Conservation (phyloP, 2,329 filamentous ascomycete species). For the Macrophomina tecta region DNA sequence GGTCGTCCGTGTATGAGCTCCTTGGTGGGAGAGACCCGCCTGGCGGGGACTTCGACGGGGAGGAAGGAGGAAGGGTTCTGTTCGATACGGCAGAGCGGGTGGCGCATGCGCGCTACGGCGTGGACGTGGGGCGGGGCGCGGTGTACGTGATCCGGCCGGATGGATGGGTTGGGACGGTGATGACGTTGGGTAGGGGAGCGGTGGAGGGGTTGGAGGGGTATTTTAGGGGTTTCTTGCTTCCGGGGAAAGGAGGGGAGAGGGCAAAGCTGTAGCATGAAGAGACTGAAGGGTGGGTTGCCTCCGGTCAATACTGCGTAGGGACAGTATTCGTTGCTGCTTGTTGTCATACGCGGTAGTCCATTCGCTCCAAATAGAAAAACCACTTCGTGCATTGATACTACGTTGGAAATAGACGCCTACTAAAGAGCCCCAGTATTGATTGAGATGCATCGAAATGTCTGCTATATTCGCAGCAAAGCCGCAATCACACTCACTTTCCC, state of each 20-base stretch:
- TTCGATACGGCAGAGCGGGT: background rate
- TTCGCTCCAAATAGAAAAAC: too few relatives aligned
- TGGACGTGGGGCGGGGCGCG: too few relatives aligned
- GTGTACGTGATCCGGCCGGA: too few relatives aligned
- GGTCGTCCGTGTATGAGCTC: background rate
- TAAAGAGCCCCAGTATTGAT: too few relatives aligned
- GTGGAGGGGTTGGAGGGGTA: slow-evolving; percentile 5
- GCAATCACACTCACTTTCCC: too few relatives aligned
- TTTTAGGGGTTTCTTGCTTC: background rate
- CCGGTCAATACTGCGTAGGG: too few relatives aligned
- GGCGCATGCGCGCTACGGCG: background rate
- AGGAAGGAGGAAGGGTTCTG: background rate
- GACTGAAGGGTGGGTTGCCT: background rate
- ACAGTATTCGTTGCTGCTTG: too few relatives aligned
- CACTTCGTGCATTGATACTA: too few relatives aligned
- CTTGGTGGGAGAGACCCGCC: background rate
- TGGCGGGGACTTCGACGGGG: background rate
- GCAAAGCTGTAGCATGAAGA: background rate
- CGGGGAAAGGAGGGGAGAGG: background rate
- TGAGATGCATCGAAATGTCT: too few relatives aligned
- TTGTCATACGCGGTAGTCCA: too few relatives aligned
- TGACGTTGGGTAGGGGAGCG: slow-evolving; percentile 20
- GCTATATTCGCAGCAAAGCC: too few relatives aligned
- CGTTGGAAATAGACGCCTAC: too few relatives aligned
- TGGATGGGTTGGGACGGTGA: slow-evolving; percentile 39